Conservation (phyloP, 148 eudicot genomes). For the Nepenthes mirabilis region DNA sequence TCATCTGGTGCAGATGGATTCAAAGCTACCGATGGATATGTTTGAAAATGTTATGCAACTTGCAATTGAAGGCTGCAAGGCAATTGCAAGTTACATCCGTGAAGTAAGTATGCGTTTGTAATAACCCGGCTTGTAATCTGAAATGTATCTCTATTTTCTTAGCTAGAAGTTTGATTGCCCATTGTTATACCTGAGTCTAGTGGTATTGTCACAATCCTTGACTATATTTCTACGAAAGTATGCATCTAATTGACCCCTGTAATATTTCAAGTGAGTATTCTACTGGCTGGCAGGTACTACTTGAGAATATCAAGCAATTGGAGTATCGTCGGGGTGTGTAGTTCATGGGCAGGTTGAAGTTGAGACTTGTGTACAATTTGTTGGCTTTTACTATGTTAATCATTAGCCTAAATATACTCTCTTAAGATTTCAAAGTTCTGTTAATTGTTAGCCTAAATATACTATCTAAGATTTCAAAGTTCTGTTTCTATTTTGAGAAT, state of each 20-base stretch:
- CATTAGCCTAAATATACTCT: background rate
- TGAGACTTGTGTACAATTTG: background rate
- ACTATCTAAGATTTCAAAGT: no score
- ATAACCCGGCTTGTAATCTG: background rate
- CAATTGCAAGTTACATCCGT: conserved; percentile 70
- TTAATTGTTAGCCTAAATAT: no score
- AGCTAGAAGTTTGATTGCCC: background rate
- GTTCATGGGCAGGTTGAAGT: background rate
- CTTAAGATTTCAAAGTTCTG: no score
- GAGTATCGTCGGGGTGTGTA: conserved; percentile 52
- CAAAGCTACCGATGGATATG: conserved; percentile 64
- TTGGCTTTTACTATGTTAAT: background rate
- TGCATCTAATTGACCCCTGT: background rate
- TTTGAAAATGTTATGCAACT: conserved; percentile 90
- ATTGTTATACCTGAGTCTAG: no score
- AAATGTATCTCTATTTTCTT: background rate
- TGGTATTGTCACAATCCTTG: background rate
- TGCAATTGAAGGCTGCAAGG: conserved; percentile 94
- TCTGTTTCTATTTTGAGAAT: no score
- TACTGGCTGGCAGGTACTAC: conserved; percentile 29
- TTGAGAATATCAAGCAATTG: conserved; percentile 58
- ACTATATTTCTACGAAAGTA: background rate
- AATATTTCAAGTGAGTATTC: background rate
- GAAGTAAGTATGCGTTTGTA: conserved; percentile 44
- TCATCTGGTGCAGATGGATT: conserved; percentile 62